phyloP scores from a whole-genome alignment of 805 yeast species.

The Suhomyces vadensis region DNA sequence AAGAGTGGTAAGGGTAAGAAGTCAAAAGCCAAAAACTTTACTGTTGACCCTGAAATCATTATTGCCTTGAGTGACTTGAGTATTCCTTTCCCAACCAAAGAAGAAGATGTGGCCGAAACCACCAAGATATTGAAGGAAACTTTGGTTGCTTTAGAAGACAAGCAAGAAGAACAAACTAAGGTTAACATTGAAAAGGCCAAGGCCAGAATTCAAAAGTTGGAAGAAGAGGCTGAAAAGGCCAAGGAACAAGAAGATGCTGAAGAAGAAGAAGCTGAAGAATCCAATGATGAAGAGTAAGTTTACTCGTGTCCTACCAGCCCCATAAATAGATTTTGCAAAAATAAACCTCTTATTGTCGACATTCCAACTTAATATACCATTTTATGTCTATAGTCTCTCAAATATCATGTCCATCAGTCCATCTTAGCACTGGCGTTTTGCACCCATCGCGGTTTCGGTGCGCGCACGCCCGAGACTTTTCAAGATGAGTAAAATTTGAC shows the following conservation, averaged over 20 bases:
- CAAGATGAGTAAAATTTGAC: slow-evolving; percentile 5
- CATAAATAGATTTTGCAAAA: neutral
- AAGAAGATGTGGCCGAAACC: slow-evolving; percentile 68
- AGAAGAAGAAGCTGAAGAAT: slow-evolving; percentile 30
- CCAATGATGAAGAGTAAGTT: slow-evolving; percentile 4
- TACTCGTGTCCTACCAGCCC: too few species aligned
- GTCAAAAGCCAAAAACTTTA: slow-evolving; percentile 56
- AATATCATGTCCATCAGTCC: too few species aligned
- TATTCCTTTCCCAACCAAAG: slow-evolving; percentile 73
- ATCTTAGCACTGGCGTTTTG: neutral
- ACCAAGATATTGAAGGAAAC: slow-evolving; percentile 70
- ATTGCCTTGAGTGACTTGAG: slow-evolving; percentile 74
- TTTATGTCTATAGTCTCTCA: neutral
- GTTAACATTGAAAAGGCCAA: slow-evolving; percentile 74
- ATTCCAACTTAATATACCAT: slow-evolving; percentile 1
- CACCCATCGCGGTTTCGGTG: neutral
- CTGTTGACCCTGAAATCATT: slow-evolving; percentile 78
- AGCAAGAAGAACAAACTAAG: slow-evolving; percentile 80
- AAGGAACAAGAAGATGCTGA: slow-evolving; percentile 42
- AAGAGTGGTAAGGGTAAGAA: slow-evolving; percentile 51
- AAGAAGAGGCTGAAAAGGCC: slow-evolving; percentile 43
- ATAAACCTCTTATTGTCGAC: neutral
- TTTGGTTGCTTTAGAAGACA: slow-evolving; percentile 61
- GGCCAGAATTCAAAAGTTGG: slow-evolving; percentile 70
- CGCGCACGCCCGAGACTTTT: slow-evolving; percentile 7